These are phyloP conservation scores for Rhodamnia rubescens DNA, from an alignment of 345 rosid genomes.

Conservation along the genomic window DNA sequence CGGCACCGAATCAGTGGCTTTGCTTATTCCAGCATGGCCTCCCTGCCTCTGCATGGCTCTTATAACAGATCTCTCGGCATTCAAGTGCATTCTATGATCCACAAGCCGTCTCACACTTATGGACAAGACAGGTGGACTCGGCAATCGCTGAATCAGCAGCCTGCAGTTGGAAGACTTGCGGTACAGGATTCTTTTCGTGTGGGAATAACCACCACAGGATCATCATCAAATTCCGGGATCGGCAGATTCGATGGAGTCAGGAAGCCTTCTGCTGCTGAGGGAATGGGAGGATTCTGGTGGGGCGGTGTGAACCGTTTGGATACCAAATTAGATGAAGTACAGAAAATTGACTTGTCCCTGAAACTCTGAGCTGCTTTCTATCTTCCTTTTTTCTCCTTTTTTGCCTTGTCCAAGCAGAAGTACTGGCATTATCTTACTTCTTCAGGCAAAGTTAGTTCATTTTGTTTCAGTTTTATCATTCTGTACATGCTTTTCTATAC, in stretches of 20 bases:
- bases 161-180: slow-evolving; percentile 6
- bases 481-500: background rate
- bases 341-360: slow-evolving; percentile 12
- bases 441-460: background rate
- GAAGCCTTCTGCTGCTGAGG: background rate
- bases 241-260: background rate
- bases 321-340: slow-evolving; percentile 3
- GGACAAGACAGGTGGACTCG: background rate
- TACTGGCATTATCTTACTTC: background rate
- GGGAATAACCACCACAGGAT: background rate
- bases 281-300: background rate
- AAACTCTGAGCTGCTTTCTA: slow-evolving; percentile 4
- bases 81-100: slow-evolving; percentile 17
- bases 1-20: slow-evolving; percentile 11
- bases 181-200: background rate
- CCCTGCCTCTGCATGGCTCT: slow-evolving; percentile 37
- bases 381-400: background rate
- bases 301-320: background rate
- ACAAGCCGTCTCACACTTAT: background rate
- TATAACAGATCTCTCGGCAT: slow-evolving; percentile 27
- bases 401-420: background rate
- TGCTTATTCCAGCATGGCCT: slow-evolving; percentile 19
- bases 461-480: background rate
- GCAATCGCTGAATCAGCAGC: slow-evolving; percentile 6
- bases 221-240: background rate